A percentile compares a stretch with the other conserved stretches of the same genome.
phyloP scores from a whole-genome alignment of 139 green algal species.

The Chlorella sp. region DNA sequence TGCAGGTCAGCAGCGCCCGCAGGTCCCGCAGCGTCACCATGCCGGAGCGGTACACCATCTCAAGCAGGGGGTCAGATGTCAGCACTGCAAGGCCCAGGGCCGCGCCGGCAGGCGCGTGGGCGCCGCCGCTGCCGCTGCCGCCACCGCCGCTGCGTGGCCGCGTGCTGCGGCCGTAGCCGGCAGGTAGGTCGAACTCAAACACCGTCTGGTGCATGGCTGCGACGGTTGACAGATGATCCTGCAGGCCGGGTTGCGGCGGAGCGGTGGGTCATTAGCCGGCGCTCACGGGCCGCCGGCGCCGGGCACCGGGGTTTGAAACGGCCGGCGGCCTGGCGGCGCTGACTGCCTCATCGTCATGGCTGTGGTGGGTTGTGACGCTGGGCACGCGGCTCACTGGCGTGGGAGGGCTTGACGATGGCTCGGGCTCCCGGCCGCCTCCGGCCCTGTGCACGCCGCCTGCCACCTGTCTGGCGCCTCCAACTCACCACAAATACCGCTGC shows the following conservation, averaged over 20 bases:
- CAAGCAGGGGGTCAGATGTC: constrained; percentile 14
- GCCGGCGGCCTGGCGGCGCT: no score
- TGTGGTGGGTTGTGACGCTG: no score
- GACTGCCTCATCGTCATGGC: no score
- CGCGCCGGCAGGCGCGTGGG: neutral
- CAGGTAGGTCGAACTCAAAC: neutral
- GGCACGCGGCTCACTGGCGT: no score
- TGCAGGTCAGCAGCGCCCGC: neutral
- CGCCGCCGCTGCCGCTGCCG: neutral
- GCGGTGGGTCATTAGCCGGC: no score
- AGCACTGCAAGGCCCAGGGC: constrained; percentile 9
- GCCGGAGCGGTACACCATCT: constrained; percentile 8
- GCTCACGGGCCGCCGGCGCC: no score
- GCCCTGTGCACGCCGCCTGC: no score
- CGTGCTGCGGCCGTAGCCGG: neutral
- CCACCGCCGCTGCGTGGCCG: neutral
- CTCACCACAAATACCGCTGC: no score
- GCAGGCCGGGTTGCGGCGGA: neutral
- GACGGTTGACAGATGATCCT: neutral
- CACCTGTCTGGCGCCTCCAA: no score
- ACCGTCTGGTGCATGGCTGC: constrained; percentile 14
- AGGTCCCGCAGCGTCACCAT: constrained; percentile 26
- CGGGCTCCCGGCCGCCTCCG: no score
- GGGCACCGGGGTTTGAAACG: no score
- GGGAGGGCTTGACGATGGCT: no score